Evolutionary conservation across 75 land plant genomes (phyloP).

Genomic region (Cunninghamia lanceolata): DNA sequence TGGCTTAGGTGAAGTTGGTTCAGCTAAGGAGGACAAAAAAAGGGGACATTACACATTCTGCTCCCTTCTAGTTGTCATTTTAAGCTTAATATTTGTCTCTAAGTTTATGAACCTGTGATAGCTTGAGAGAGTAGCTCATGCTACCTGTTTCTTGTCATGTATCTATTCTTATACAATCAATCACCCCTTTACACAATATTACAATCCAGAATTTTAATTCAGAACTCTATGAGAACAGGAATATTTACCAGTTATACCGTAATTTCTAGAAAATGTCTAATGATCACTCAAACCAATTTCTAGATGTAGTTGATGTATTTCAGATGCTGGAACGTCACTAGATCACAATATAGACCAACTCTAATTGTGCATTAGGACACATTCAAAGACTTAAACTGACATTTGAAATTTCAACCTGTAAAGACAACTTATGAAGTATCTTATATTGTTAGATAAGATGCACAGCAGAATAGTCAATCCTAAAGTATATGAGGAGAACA

Average conservation of each 20-base stretch:
- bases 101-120: too few relatives aligned
- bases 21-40: too few relatives aligned
- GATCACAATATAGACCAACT: not conserved
- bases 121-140: not conserved
- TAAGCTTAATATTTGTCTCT: not conserved
- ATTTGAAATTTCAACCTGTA: not conserved
- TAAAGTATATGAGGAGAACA: not conserved
- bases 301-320: not conserved
- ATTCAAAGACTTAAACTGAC: not conserved
- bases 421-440: not conserved
- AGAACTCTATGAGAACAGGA: not conserved
- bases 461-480: constrained; percentile 1
- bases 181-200: not conserved
- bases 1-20: too few relatives aligned
- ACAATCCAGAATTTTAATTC: too few relatives aligned
- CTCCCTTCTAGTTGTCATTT: not conserved
- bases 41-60: too few relatives aligned
- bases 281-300: not conserved
- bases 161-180: too few relatives aligned
- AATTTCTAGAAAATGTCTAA: not conserved
- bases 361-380: not conserved
- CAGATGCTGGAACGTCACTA: not conserved
- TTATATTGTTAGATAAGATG: not conserved
- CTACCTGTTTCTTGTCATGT: not conserved
- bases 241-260: not conserved